These are phyloP conservation scores for Annulohypoxylon bovei DNA, from an alignment of 495 filamentous ascomycete species.

Conservation along the genomic window DNA sequence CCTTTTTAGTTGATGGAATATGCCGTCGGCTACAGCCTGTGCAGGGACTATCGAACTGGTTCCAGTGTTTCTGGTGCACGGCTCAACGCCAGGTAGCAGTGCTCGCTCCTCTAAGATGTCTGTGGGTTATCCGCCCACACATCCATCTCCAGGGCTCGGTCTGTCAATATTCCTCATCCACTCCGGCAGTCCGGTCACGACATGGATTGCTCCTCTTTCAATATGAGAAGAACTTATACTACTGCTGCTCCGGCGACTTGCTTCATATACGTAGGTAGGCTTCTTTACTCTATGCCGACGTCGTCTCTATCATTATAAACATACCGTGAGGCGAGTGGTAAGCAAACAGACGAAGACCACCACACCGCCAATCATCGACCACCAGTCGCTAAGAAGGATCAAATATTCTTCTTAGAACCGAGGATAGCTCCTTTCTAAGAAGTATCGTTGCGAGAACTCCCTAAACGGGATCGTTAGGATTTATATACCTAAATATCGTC, in stretches of 20 bases:
- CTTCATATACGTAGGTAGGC: background rate
- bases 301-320: background rate
- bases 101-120: background rate
- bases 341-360: background rate
- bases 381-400: background rate
- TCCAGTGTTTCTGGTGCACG: conserved; percentile 33
- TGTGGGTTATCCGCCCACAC: background rate
- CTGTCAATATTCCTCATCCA: background rate
- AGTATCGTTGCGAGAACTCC: background rate
- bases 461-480: background rate
- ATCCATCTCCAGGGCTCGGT: conserved; percentile 4
- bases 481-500: conserved; percentile 4
- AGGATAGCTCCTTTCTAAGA: conserved; percentile 12
- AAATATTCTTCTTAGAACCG: conserved; percentile 4
- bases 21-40: conserved; percentile 10
- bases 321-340: conserved; percentile 16
- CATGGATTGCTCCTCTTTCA: background rate
- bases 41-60: conserved; percentile 14
- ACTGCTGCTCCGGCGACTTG: background rate
- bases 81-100: conserved; percentile 19
- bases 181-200: conserved; percentile 1
- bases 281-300: background rate
- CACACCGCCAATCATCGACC: conserved; percentile 18
- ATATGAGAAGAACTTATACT: background rate
- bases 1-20: conserved; percentile 8